Evolutionary conservation across 129 eudicot species (phyloP), one percentile per base, ranked within the genome.

Genomic region (Pseudognaphalium luteoalbum): DNA sequence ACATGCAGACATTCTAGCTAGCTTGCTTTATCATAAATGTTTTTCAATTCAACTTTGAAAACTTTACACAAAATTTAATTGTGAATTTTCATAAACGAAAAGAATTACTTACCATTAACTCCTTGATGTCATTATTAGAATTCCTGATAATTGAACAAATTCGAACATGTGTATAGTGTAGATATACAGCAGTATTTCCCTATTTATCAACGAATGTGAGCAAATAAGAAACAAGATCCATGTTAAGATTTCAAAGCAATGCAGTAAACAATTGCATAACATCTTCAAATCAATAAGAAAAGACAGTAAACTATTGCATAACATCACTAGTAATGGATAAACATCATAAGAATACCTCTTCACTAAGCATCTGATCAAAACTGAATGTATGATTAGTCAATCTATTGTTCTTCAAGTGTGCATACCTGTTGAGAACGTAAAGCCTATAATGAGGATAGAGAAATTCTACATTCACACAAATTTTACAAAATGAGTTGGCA

Each of bases 351-450:
- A 54, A 17, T 17, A 54, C 60, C 60, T 54, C 60, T 32, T 32
- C 34, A 32, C 2, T 32, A 32, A 32, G 34, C 34, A 32, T 32
- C 34, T 32, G 34, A 32, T 54, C 60, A 54, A 54, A 16, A 54
- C 60, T 54, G 60, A 54, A 54, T 17, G 60, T 54, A 54, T 17
- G 19, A 54, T 54, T 54, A 54, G 60, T 54, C 60, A 54, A 54
- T 54, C 60, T 54, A n/a, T 54, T 17, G 60, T 54, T 54, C 22
- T 54, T 54, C 22, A 54, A 54, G 60, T 54, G 1, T 54, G 5
- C 60, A 20, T 54, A 54, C 60, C 60, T 54, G n/a, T 54, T 54
- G 19, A 54, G 60, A 54, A 17, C 60, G 19, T 6, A 54, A 54
- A 25, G 28, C 28, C 28, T 25, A 25, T 25, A 25, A 25, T 25